phyloP scores from a whole-genome alignment of 2,329 filamentous ascomycete species.

The Sporothrix inflata region DNA sequence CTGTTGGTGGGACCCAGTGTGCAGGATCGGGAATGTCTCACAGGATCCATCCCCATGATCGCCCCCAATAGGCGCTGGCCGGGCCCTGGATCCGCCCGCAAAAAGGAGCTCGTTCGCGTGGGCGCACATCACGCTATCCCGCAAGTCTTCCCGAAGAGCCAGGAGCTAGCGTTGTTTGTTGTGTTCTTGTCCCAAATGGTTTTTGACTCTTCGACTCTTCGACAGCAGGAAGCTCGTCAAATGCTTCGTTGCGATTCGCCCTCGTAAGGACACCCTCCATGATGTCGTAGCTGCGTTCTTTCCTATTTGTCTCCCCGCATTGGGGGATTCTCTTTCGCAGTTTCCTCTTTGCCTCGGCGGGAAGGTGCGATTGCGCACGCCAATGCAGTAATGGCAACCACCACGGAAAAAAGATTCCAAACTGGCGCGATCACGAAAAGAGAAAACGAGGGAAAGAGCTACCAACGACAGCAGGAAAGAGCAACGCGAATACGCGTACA shows the following conservation, averaged over 20 bases:
- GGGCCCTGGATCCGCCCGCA: neutral
- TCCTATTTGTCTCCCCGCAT: neutral
- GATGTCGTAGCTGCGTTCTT: too few species aligned
- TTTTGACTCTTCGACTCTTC: too few species aligned
- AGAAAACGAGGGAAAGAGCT: neutral
- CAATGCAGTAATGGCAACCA: neutral
- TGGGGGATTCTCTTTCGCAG: neutral
- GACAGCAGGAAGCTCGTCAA: neutral
- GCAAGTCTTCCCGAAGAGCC: constrained; percentile 7
- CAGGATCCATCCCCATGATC: constrained; percentile 2
- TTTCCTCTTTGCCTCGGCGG: neutral
- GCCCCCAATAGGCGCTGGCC: neutral
- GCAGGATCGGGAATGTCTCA: constrained; percentile 8
- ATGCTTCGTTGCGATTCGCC: neutral
- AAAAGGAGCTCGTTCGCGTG: constrained; percentile 9
- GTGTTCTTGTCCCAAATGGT: neutral
- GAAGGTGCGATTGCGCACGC: constrained; percentile 6
- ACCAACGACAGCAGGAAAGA: neutral
- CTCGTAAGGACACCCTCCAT: neutral
- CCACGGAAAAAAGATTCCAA: neutral
- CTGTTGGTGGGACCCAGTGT: neutral
- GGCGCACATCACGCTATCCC: neutral
- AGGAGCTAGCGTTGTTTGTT: neutral
- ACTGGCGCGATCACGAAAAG: neutral
- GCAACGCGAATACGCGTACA: constrained; percentile 9